Evolutionary conservation across 2,329 filamentous ascomycete species (phyloP), one percentile per base, ranked within the genome.

Genomic region (Myriosclerotinia scirpicola): DNA sequence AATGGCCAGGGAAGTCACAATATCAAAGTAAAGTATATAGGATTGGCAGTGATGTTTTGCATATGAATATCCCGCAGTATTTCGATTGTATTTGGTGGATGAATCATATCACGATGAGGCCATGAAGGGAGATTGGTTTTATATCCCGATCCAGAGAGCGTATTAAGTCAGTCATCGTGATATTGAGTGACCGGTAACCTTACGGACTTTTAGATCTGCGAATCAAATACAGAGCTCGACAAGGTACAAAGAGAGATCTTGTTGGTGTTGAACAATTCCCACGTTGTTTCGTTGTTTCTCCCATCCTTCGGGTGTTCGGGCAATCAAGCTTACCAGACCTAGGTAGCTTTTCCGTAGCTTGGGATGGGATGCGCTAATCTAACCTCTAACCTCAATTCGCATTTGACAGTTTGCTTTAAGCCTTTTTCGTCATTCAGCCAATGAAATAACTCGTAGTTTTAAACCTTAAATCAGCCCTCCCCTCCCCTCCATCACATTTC

Each of bases 381-480:
- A n/a, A 36, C 22, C n/a, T 58, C 62, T 64, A 64, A 50, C 40
- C 62, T 58, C 34, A 36, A 36, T 34, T 58, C 53, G 53, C 53
- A 56, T 50, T 26, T 34, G 5, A 48, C 1, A 20, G 11, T 11
- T 15, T 9, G 26, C 22, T 14, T 7, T 55, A 46, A 30, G 14
- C 42, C 15, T 12, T 20, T 44, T 64, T n/a, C 1, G 52, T 17
- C n/a, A 54, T 9, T 26, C 1, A 17, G 14, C 40, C 52, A 58
- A 48, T 58, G 2, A 36, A n/a, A n/a, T 48, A 2, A 17, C 38
- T 26, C 8, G 26, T 2, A 15, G 2, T 20, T 5, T 15, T 5
- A 59, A 11, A 4, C 40, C 42, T 46, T 17, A 34, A n/a, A 46
- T 3, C 17, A 14, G 11, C 20, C 40, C 34, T 7, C n/a, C 3